Base-by-base conservation (phyloP, 495 filamentous ascomycete genomes). In the Daldinia childiae region DNA sequence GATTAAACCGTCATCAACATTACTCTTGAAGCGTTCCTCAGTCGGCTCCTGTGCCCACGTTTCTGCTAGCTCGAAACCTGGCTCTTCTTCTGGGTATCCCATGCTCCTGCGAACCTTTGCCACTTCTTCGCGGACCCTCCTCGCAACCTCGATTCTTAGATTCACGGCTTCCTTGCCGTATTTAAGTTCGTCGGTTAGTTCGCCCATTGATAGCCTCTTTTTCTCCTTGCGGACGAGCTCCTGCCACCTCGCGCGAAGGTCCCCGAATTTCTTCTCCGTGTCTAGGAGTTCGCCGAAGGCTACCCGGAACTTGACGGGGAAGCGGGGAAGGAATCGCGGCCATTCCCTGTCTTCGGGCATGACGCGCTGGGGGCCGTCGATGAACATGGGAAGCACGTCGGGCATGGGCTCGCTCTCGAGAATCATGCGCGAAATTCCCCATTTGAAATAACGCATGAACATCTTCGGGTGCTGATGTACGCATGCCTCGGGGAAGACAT, bases 361-460 rank as follows among this genome's bases (percentile, higher is more conserved):
- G 69, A 95, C 80, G 36, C 90, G 76, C 61, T 98, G 90, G 24
- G 92, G 89, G 26, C 95, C 95, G 68, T 96, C 91, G 59, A 98
- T 88, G 85, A 94, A 99, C 79, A 99, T 93, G 7, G 95, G 94
- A n/a, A 99, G 83, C 0, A 99, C 82, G 60, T 93, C 90, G 0
- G 95, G 95, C 48, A 88, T 87, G 30, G 91, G 91, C 27, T 93
- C 91, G 54, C 90, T 82, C 78, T 99, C 95, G 9, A 99, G 85
- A 58, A 99, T 95, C 39, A 97, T 82, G 1, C 95, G 88, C 4
- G 94, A 91, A 6, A 98, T 82, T 6, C 95, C 95, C 95, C 95
- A 99, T 79, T 95, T 97, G 87, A 97, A 97, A 82, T 99, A 99
- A 11, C 95, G 91, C 87, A 98, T 90, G 38, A 89, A 87, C 69